Percentiles rank a stretch among this genome's conserved stretches.
Conservation (phyloP, 768 basidiomycete species). For the Floccularia luteovirens region DNA sequence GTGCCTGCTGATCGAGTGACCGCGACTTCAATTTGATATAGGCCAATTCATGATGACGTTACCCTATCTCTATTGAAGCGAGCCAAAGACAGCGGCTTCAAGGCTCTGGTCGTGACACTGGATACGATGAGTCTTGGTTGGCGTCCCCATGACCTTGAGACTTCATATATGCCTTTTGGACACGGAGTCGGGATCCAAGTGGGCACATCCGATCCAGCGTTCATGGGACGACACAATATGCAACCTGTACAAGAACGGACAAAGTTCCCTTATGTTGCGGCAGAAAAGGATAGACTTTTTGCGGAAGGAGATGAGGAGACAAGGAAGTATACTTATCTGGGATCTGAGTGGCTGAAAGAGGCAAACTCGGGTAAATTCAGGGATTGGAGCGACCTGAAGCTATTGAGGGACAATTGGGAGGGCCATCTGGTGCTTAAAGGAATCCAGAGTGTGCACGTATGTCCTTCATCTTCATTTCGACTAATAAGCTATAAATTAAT, state of each 20-base stretch:
- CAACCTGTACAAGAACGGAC: constrained; percentile 35
- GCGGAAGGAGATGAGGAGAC: constrained; percentile 40
- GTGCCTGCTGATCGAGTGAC: background rate
- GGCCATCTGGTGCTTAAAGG: constrained; percentile 75
- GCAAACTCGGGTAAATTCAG: constrained; percentile 54
- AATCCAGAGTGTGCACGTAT: constrained; percentile 55
- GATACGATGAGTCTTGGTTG: constrained; percentile 71
- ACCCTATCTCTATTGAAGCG: constrained; percentile 59
- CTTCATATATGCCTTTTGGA: constrained; percentile 55
- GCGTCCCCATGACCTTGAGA: constrained; percentile 69
- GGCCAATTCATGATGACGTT: constrained; percentile 56
- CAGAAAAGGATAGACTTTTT: constrained; percentile 31
- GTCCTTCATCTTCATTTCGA: constrained; percentile 9
- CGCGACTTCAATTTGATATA: no score
- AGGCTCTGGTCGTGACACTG: constrained; percentile 69
- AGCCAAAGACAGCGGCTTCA: constrained; percentile 60
- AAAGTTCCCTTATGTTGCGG: constrained; percentile 54
- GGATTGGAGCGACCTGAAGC: constrained; percentile 65
- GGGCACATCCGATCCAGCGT: constrained; percentile 69
- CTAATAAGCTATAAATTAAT: background rate
- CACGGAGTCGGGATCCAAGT: constrained; percentile 63
- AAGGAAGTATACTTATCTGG: constrained; percentile 34
- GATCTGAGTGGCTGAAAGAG: constrained; percentile 57
- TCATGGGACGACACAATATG: constrained; percentile 52
- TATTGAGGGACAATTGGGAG: constrained; percentile 68